These are phyloP conservation scores for Trichoderma afroharzianum DNA, from an alignment of 2,329 filamentous ascomycete genomes.

Conservation along the genomic window DNA sequence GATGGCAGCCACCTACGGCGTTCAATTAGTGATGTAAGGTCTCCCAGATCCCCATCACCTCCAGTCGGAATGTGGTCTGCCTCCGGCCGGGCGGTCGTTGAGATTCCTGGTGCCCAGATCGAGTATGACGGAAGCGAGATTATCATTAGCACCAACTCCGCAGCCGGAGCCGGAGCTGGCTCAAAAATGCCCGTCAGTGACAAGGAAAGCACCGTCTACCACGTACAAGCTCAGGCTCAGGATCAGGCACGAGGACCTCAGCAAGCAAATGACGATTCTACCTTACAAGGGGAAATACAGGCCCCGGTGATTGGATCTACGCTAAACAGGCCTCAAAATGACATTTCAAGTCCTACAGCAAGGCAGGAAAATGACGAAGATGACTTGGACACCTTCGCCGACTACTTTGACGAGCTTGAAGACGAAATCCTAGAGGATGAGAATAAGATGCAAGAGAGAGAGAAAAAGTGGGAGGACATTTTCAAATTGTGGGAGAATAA, in stretches of 20 bases:
- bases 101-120: no score
- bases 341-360: not conserved
- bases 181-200: no score
- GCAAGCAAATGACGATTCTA: no score
- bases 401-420: no score
- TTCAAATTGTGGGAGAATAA: not conserved
- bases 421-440: not conserved
- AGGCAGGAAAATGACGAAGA: not conserved
- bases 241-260: no score
- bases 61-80: slow-evolving; percentile 34
- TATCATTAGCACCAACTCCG: no score
- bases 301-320: not conserved
- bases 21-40: slow-evolving; percentile 43
- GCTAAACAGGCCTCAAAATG: not conserved
- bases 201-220: no score
- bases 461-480: not conserved
- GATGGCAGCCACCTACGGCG: slow-evolving; percentile 38
- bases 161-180: no score
- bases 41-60: slow-evolving; percentile 43
- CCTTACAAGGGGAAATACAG: no score
- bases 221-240: no score
- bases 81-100: slow-evolving; percentile 14
- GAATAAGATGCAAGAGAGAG: no score
- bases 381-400: not conserved
- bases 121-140: no score